A percentile compares a stretch with the other conserved stretches of the same genome.
phyloP scores from a whole-genome alignment of 2,329 filamentous ascomycete genomes.

The Fusarium continuum region DNA sequence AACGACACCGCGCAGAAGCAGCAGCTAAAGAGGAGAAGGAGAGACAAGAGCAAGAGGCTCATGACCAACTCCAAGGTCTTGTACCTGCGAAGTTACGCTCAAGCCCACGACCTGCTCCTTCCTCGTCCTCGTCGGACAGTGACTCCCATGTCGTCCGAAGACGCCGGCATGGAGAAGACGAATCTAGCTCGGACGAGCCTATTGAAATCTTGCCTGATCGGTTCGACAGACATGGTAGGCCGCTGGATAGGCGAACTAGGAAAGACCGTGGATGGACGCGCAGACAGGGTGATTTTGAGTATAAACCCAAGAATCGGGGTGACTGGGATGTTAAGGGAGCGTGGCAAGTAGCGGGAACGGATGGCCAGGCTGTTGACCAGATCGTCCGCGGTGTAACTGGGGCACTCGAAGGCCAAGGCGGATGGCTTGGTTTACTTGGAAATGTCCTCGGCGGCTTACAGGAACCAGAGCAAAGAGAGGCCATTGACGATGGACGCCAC shows the following conservation, averaged over 20 bases:
- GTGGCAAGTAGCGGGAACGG: conserved; percentile 58
- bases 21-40: conserved; percentile 37
- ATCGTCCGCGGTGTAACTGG: conserved; percentile 42
- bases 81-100: conserved; percentile 29
- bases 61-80: conserved; percentile 31
- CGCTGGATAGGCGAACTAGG: conserved; percentile 45
- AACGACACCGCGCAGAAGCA: conserved; percentile 50
- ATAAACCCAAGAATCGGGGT: conserved; percentile 45
- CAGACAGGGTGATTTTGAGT: conserved; percentile 56
- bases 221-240: conserved; percentile 57
- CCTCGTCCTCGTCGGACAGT: conserved; percentile 49
- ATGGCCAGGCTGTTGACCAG: conserved; percentile 53
- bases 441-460: conserved; percentile 43
- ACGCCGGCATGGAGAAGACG: conserved; percentile 26
- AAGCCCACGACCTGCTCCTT: conserved; percentile 34
- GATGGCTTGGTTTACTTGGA: conserved; percentile 47
- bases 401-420: conserved; percentile 44
- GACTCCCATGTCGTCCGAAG: conserved; percentile 36
- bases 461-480: conserved; percentile 6
- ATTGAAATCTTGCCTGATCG: conserved; percentile 58
- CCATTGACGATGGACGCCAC: conserved; percentile 30
- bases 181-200: conserved; percentile 46
- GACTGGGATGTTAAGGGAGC: conserved; percentile 52
- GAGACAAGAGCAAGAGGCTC: conserved; percentile 25
- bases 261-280: conserved; percentile 45